A percentile compares a stretch with the other conserved stretches of the same genome.
phyloP scores from a whole-genome alignment of 345 rosid genomes.

The Populus deltoides region DNA sequence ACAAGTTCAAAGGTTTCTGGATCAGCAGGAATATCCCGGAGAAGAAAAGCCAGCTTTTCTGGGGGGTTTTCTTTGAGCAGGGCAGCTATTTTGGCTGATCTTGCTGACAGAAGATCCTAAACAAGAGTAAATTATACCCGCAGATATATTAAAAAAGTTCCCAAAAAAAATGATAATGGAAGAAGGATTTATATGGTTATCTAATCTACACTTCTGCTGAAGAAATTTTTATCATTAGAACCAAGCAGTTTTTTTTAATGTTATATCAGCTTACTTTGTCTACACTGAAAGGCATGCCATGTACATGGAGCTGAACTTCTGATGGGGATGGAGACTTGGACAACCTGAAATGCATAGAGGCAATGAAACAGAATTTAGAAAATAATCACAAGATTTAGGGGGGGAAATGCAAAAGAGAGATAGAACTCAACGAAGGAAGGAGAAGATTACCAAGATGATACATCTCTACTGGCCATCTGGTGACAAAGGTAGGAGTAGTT shows the following conservation, averaged over 20 bases:
- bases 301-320: constrained; percentile 34
- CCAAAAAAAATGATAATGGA: neutral
- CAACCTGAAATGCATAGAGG: constrained; percentile 29
- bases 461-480: constrained; percentile 17
- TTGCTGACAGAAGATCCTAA: constrained; percentile 60
- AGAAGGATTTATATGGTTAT: no score
- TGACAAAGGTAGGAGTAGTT: neutral
- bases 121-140: neutral
- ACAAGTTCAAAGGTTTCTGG: constrained; percentile 57
- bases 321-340: constrained; percentile 27
- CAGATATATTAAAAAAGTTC: neutral
- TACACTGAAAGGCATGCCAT: constrained; percentile 41
- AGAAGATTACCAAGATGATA: constrained; percentile 15
- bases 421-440: neutral
- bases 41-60: constrained; percentile 32
- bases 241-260: no score
- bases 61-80: constrained; percentile 37
- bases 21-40: constrained; percentile 52
- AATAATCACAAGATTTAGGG: neutral
- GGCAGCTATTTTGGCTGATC: constrained; percentile 56
- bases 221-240: no score
- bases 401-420: neutral
- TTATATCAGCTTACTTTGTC: constrained; percentile 37
- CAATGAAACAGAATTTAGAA: neutral
- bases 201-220: no score